Percentiles rank a stretch among this genome's conserved stretches.
These are phyloP conservation scores for Suhomyces kunorum DNA, from an alignment of 1,139 yeast species.

Conservation along the genomic window DNA sequence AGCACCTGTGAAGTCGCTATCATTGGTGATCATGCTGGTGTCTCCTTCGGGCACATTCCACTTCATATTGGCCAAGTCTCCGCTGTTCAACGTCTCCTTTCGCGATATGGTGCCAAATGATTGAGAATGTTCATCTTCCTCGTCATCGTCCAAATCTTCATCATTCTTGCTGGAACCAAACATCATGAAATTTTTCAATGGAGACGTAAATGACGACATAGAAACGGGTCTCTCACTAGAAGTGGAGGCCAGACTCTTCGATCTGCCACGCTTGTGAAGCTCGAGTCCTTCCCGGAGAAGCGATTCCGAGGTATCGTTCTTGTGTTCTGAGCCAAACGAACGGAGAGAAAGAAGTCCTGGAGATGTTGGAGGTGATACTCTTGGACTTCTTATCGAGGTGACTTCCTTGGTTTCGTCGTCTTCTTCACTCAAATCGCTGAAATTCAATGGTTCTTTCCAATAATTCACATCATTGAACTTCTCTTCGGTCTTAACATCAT, in stretches of 20 bases:
- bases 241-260: conserved; percentile 12
- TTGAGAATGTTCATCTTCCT: conserved; percentile 12
- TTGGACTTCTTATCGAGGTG: conserved; percentile 1
- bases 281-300: conserved; percentile 5
- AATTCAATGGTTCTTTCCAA: conserved; percentile 78
- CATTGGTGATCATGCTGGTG: conserved; percentile 10
- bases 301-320: conserved; percentile 3
- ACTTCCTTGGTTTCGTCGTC: conserved; percentile 29
- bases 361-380: conserved; percentile 14
- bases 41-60: conserved; percentile 12
- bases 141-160: conserved; percentile 16
- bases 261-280: conserved; percentile 3
- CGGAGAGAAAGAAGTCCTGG: conserved; percentile 22
- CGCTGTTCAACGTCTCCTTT: conserved; percentile 8
- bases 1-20: conserved; percentile 16
- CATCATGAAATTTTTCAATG: conserved; percentile 46
- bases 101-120: conserved; percentile 1
- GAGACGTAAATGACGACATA: conserved; percentile 43
- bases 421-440: conserved; percentile 58
- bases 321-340: conserved; percentile 12
- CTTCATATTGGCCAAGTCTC: conserved; percentile 1
- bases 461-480: conserved; percentile 82
- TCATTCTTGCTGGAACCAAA: conserved; percentile 26
- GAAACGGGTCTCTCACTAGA: conserved; percentile 32
- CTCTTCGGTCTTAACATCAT: conserved; percentile 46